Evolutionary conservation across 768 basidiomycete genomes (phyloP), one percentile per base, ranked within the genome.

Genomic region (Trametes meyenii): DNA sequence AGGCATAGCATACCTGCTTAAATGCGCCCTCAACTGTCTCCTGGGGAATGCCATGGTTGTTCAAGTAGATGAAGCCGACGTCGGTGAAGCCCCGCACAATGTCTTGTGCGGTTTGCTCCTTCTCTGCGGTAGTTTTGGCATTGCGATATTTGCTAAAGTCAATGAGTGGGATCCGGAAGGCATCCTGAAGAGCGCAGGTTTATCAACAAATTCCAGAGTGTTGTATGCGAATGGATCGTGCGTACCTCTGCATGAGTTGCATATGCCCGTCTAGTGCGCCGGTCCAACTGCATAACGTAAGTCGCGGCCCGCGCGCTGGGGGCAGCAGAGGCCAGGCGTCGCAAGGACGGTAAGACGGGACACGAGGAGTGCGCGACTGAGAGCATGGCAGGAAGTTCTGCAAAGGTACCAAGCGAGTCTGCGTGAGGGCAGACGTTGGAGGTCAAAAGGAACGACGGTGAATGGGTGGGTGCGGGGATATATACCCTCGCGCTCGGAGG

Each of bases 71-170:
- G 68, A 94, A 94, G 0, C 92, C 90, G 58, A 86, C 86, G 57
- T 88, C 82, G 68, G 87, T 92, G 77, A 92, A 91, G 0, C 89
- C 93, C 40, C 81, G 80, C 38, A 90, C 90, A 38, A 95, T 81
- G 64, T 86, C 81, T 46, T 82, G 76, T 2, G 93, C 90, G 0
- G 85, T 82, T 6, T 78, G 70, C 60, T 82, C 80, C 75, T 85
- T 89, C 68, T 90, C 86, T 14, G 76, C 73, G 1, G 69, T 51
- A 0, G 84, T 80, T n/a, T 74, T 68, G 1, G 85, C 79, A 21
- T 75, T 68, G 56, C 82, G 79, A 70, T 88, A 92, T 58, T 83
- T 85, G 66, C 83, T 78, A 66, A 95, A 93, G 76, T 93, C 85
- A 67, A 94, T 84, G 29, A 93, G 76, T 26, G 93, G 93, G 55